These are phyloP conservation scores for Hirschioporus abietinus DNA, from an alignment of 768 basidiomycete genomes.

Conservation along the genomic window DNA sequence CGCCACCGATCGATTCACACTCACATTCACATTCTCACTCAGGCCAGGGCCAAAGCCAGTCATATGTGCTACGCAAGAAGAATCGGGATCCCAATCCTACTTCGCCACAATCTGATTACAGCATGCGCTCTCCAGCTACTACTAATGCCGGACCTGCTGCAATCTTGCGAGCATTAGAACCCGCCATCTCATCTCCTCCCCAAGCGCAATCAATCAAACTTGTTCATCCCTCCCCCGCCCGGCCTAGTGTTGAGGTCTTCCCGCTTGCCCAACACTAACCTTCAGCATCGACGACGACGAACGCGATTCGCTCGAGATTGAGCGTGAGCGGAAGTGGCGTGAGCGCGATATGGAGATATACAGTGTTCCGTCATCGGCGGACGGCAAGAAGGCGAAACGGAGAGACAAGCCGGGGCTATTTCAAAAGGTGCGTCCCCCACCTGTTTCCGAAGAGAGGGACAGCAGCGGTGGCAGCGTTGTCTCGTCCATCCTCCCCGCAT, in stretches of 20 bases:
- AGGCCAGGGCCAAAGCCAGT: too few relatives aligned
- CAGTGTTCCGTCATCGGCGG: constrained; percentile 12
- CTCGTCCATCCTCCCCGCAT: neutral
- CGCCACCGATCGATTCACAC: constrained; percentile 28
- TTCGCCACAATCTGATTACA: neutral
- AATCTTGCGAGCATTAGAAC: neutral
- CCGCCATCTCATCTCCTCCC: neutral
- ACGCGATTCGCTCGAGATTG: constrained; percentile 8
- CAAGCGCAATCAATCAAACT: neutral
- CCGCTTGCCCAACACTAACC: constrained; percentile 6
- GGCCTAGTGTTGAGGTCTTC: constrained; percentile 4
- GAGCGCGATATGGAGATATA: constrained; percentile 10
- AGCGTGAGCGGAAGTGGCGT: constrained; percentile 5
- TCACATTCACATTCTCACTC: too few relatives aligned
- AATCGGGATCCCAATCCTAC: neutral
- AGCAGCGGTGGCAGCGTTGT: neutral
- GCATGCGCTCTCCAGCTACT: neutral
- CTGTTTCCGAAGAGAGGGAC: neutral
- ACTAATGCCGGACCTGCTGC: neutral
- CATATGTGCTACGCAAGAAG: neutral
- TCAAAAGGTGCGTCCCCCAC: neutral
- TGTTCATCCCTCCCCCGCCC: neutral
- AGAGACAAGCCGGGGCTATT: constrained; percentile 9
- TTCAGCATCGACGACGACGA: constrained; percentile 17
- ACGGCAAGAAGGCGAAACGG: constrained; percentile 8